Percentiles rank a stretch among this genome's conserved stretches.
These are phyloP conservation scores for Piromyces finnis DNA, from an alignment of 192 early-diverging fungal species.

Conservation along the genomic window DNA sequence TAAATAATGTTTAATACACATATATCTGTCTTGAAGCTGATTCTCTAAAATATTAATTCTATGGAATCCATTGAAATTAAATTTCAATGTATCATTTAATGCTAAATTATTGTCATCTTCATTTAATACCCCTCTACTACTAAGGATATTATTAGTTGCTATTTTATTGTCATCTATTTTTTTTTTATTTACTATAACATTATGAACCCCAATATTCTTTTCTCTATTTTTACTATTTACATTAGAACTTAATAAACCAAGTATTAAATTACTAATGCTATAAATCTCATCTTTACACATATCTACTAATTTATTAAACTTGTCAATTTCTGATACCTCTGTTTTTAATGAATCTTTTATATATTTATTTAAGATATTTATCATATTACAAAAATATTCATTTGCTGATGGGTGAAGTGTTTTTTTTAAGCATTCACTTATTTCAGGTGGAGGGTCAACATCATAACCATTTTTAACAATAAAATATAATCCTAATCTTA, in stretches of 20 bases:
- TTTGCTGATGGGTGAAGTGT: background rate
- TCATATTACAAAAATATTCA: background rate
- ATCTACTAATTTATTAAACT: background rate
- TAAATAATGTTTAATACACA: background rate
- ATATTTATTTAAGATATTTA: background rate
- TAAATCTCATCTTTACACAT: background rate
- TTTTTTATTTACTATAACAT: background rate
- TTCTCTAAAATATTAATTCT: background rate
- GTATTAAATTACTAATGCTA: background rate
- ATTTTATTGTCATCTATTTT: background rate
- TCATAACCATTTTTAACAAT: background rate
- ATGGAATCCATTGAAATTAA: background rate
- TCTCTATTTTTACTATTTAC: background rate
- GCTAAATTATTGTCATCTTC: background rate
- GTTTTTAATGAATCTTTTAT: background rate
- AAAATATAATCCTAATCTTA: background rate
- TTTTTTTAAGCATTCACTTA: background rate
- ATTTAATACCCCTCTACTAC: background rate
- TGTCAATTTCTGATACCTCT: background rate
- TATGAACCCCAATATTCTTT: background rate
- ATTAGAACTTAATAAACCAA: background rate
- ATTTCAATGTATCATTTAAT: background rate
- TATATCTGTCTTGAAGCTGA: background rate
- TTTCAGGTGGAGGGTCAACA: background rate
- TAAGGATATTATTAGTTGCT: no score